These are phyloP conservation scores for Lathyrus oleraceus DNA, from an alignment of 306 rosid species.

Conservation along the genomic window DNA sequence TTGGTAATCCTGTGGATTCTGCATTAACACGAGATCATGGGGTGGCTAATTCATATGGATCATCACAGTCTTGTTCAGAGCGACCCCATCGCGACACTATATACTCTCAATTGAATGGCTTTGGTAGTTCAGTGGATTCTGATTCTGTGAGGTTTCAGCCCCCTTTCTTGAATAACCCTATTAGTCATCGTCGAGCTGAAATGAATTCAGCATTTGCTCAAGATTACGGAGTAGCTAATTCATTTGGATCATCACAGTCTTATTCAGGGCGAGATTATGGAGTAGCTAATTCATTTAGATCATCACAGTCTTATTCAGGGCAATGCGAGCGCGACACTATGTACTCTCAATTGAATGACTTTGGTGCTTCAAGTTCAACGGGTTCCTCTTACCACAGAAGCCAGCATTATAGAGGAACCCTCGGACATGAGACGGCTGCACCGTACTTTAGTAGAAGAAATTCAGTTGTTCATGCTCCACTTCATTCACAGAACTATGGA, in stretches of 20 bases:
- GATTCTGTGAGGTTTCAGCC: conserved; percentile 32
- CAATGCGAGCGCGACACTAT: too few species aligned
- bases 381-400: background rate
- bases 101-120: too few species aligned
- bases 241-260: conserved; percentile 28
- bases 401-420: conserved; percentile 30
- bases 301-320: conserved; percentile 23
- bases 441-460: conserved; percentile 38
- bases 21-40: too few species aligned
- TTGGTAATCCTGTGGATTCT: conserved; percentile 36
- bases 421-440: conserved; percentile 20
- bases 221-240: conserved; percentile 31
- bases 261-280: conserved; percentile 15
- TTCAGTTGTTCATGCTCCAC: conserved; percentile 33
- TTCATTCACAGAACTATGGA: conserved; percentile 30
- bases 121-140: conserved; percentile 1
- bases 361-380: background rate
- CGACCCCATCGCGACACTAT: too few species aligned
- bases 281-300: conserved; percentile 36
- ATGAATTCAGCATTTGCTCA: conserved; percentile 34
- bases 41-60: too few species aligned
- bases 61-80: too few species aligned
- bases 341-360: too few species aligned
- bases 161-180: conserved; percentile 25
- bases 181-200: conserved; percentile 24